These are phyloP conservation scores for Jimgerdemannia lactiflua DNA, from an alignment of 192 early-diverging fungal genomes.

Conservation along the genomic window DNA sequence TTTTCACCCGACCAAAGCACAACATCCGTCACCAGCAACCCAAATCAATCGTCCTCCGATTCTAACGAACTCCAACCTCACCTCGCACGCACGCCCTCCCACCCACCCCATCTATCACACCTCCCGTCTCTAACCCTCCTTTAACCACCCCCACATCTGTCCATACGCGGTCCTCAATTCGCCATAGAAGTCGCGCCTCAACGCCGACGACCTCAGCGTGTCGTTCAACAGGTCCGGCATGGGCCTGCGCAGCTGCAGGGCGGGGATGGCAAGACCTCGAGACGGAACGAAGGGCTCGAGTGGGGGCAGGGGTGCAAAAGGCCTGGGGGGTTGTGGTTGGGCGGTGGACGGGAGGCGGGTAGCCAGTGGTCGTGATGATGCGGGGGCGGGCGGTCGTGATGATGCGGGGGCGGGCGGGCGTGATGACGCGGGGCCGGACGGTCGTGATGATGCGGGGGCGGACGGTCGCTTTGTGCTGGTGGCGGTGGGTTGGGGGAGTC, in stretches of 20 bases:
- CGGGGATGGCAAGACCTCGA: neutral
- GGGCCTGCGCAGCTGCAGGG: neutral
- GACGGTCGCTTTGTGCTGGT: too few relatives aligned
- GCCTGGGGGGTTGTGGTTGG: neutral
- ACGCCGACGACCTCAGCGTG: neutral
- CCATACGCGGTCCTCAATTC: neutral
- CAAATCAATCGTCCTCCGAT: too few relatives aligned
- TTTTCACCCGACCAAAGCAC: too few relatives aligned
- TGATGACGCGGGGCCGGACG: neutral
- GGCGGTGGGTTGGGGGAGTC: too few relatives aligned
- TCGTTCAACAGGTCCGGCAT: neutral
- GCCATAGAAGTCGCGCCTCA: neutral
- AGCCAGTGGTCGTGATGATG: neutral
- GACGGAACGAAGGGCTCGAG: neutral
- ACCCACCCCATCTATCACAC: too few relatives aligned
- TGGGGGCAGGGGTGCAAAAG: neutral
- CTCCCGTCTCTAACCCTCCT: neutral
- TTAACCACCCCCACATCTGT: neutral
- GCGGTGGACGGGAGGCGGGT: neutral
- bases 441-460: neutral
- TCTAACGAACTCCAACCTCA: too few relatives aligned
- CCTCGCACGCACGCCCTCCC: too few relatives aligned
- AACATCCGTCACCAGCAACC: too few relatives aligned
- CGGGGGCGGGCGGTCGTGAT: neutral
- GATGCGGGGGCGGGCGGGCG: too few relatives aligned